Base-by-base conservation (phyloP, 441 rosid genomes). In the Erodium texanum region DNA sequence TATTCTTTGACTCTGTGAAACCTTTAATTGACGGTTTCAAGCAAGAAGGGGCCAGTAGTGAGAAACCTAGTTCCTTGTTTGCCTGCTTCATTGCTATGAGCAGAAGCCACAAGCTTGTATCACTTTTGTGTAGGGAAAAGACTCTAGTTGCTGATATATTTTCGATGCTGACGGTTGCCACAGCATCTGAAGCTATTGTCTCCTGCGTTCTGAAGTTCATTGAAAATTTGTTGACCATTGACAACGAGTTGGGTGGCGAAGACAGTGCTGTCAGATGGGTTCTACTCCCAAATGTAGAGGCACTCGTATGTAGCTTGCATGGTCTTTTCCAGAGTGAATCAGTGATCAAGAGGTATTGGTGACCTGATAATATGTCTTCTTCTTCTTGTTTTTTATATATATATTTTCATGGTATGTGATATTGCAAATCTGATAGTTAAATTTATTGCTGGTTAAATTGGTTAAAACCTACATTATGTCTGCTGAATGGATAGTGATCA, bases 31-130 rank as follows among this genome's bases (percentile, higher is more conserved):
- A 83, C 73, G 84, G 82, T 75, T 92, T 95, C 81, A 90, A 87
- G 86, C 88, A 84, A 76, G 96, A 90, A 78, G 93, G 98, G 73
- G 85, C 98, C 71, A 95, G 97, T 75, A 95, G 99, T 66, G 91
- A 86, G 85, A 95, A 85, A 80, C 93, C 97, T 45, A 95, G 98
- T 74, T 85, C 98, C 19, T 77, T 95, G 73, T 89, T 95, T 74
- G 89, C 90, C 58, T 89, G 92, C 83, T 90, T 95, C 82, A 71
- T 89, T 83, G 88, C 97, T 18, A 95, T 95, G 97, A 95, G 98
- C 78, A 82, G 79, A 77, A 87, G 89, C 82, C 81, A 66, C 75
- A 76, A 78, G 65, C 92, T 89, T 3, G 85, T 88, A 19, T 69
- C 86, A 16, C 79, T 85, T 66, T 74, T 95, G 73, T 75, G 71